phyloP scores from a whole-genome alignment of 352 stramenopile genomes.

The Phytopythium boreale region DNA sequence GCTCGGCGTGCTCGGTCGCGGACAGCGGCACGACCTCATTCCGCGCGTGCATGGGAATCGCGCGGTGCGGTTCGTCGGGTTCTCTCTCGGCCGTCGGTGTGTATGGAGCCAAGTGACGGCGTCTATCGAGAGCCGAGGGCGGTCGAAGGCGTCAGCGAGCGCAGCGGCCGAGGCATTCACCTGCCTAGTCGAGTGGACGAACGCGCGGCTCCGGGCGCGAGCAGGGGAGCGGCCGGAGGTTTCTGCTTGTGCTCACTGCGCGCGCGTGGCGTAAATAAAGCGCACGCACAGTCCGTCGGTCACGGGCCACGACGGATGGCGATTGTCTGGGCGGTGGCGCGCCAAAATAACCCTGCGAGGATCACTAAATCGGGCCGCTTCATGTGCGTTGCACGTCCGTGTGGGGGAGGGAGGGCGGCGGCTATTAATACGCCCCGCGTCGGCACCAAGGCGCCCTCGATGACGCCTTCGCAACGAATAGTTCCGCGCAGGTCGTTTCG shows the following conservation, averaged over 20 bases:
- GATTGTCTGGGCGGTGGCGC: too few relatives aligned
- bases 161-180: constrained; percentile 7
- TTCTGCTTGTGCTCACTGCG: neutral
- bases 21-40: constrained; percentile 67
- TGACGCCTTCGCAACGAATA: too few relatives aligned
- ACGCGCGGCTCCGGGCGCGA: neutral
- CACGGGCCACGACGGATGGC: neutral
- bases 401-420: too few relatives aligned
- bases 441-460: too few relatives aligned
- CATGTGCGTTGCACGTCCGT: neutral
- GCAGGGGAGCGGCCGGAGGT: constrained; percentile 5
- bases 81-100: neutral
- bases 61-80: neutral
- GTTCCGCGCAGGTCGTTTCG: too few relatives aligned
- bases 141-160: neutral
- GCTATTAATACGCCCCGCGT: neutral
- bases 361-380: too few relatives aligned
- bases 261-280: neutral
- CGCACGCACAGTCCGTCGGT: neutral
- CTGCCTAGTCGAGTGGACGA: neutral
- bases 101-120: neutral
- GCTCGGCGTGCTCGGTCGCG: neutral
- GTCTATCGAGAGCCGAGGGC: neutral
- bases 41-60: constrained; percentile 35
- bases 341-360: neutral